phyloP scores from a whole-genome alignment of 208 protist genomes.

The Phytomonas serpens region DNA sequence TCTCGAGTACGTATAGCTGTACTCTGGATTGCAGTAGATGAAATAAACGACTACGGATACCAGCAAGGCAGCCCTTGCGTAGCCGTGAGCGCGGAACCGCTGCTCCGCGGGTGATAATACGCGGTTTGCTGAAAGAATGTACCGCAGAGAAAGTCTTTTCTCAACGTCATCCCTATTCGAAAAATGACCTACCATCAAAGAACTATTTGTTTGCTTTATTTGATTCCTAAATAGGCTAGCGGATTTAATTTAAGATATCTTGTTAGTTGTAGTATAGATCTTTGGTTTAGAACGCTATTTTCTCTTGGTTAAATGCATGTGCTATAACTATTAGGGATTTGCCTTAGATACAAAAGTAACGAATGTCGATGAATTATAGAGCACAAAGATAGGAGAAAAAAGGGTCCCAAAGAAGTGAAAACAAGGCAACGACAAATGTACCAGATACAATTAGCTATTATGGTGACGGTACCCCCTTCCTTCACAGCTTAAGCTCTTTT shows the following conservation, averaged over 20 bases:
- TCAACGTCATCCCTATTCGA: slow-evolving; percentile 24
- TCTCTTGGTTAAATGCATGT: background rate
- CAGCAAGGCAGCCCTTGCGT: slow-evolving; percentile 24
- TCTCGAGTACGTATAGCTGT: slow-evolving; percentile 51
- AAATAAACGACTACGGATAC: slow-evolving; percentile 51
- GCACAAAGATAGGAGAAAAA: background rate
- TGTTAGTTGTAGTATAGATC: background rate
- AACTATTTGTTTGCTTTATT: background rate
- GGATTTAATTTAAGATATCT: background rate
- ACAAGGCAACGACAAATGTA: background rate
- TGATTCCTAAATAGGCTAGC: background rate
- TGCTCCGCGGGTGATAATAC: slow-evolving; percentile 29
- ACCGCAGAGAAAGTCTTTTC: slow-evolving; percentile 26
- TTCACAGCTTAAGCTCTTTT: background rate
- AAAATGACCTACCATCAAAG: slow-evolving; percentile 27
- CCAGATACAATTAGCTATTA: background rate
- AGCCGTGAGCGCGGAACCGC: slow-evolving; percentile 50
- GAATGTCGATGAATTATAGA: background rate
- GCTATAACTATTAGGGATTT: background rate
- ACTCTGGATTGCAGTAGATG: slow-evolving; percentile 86
- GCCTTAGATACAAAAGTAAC: background rate
- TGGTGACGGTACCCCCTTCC: background rate
- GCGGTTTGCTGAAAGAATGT: slow-evolving; percentile 49
- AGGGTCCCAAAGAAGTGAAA: background rate
- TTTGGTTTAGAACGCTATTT: background rate